Base-by-base conservation (phyloP, 2,329 filamentous ascomycete genomes). In the Chaetomiaceae sp. region DNA sequence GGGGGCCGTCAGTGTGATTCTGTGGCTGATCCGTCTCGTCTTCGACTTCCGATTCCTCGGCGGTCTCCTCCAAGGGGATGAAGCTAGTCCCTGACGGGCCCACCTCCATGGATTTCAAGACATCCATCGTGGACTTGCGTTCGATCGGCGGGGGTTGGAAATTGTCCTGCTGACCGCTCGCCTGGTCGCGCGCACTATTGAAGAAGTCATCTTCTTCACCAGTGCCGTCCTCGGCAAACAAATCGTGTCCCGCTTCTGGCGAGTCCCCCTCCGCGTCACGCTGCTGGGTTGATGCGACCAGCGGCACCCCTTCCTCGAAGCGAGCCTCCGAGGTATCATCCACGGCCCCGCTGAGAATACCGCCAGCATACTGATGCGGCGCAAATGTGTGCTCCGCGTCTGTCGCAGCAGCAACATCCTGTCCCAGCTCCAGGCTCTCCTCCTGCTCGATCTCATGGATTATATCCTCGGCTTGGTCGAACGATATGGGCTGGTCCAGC, bases 81-180 rank as follows among this genome's bases (percentile, higher is more conserved):
- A 64, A 62, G 10, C 59, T 54, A 35, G 55, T 6, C 52, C 57
- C 19, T 58, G 52, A 6, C 9, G 61, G 47, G 5, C 63, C 58
- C 4, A 65, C 62, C 19, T 72, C 64, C 50, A 79, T 57, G 1
- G 72, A 70, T 20, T 73, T 68, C 47, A 87, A 66, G 1, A 84
- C 82, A 62, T 88, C 79, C 58, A 75, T 73, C 0, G 84, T 88
- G 17, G 81, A 84, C 62, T 88, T 88, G 46, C 84, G 75, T 54
- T 81, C 74, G n/a, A 88, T 56, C 1, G 62, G 47, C 32, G 57
- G 61, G 34, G 58, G 62, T 35, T 55, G 50, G 4, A 52, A 56
- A 32, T 57, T 54, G 14, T 62, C 56, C n/a, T 54, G 54, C 4
- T 56, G 58, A 3, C 59, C 56, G n/a, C 54, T 46, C n/a, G 59